Conservation (phyloP, 257 asterid genomes). For the Penstemon eatonii region DNA sequence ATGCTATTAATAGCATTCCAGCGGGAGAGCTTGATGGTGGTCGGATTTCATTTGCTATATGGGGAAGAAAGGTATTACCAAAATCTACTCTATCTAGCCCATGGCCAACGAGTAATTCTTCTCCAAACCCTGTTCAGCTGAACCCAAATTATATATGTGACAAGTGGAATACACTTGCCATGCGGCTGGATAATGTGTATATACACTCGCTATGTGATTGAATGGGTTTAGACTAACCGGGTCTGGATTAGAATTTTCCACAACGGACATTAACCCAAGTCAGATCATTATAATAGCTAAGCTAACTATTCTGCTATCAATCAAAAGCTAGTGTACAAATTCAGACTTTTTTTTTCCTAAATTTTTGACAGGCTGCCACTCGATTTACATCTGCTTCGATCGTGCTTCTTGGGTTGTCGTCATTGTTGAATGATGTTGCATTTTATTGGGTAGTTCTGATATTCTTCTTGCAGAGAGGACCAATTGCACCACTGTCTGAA, state of each 20-base stretch:
- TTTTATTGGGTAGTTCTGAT: conserved; percentile 89
- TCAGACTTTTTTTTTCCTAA: neutral
- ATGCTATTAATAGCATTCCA: conserved; percentile 93
- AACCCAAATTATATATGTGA: too few relatives aligned
- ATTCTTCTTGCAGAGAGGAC: conserved; percentile 97
- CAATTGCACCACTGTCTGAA: conserved; percentile 83
- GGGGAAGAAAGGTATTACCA: conserved; percentile 93
- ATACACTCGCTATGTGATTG: too few relatives aligned
- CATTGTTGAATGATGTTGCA: conserved; percentile 81
- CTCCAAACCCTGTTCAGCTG: too few relatives aligned
- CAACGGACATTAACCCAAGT: too few relatives aligned
- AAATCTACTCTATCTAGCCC: conserved; percentile 6
- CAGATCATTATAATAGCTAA: neutral
- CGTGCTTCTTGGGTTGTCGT: conserved; percentile 72
- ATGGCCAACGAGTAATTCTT: neutral
- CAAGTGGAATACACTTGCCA: too few relatives aligned
- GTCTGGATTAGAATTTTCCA: too few relatives aligned
- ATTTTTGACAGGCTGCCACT: conserved; percentile 58
- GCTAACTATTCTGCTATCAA: neutral
- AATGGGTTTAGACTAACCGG: too few relatives aligned
- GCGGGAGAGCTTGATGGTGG: conserved; percentile 99
- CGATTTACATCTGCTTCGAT: conserved; percentile 70
- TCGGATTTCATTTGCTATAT: conserved; percentile 79
- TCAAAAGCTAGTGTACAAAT: neutral
- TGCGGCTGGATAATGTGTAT: too few relatives aligned